phyloP scores from a whole-genome alignment of 768 basidiomycete species.

The Roridomyces roridus region DNA sequence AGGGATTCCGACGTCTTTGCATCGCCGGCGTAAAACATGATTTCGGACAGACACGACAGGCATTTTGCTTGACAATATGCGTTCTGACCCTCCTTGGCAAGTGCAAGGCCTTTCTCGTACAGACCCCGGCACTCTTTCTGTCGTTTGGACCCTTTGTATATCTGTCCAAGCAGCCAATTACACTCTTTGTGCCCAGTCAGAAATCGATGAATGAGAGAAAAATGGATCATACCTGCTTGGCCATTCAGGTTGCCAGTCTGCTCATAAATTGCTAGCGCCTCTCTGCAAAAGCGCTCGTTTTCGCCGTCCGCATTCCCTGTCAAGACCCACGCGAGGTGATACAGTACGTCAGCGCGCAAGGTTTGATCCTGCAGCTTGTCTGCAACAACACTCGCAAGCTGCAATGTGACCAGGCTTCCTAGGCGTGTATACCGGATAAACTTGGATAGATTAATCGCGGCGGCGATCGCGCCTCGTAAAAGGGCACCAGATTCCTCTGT shows the following conservation, averaged over 20 bases:
- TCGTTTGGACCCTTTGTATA: conserved; percentile 19
- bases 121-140: conserved; percentile 20
- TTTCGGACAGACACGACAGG: conserved; percentile 21
- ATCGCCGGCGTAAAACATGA: conserved; percentile 18
- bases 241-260: conserved; percentile 14
- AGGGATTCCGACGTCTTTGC: conserved; percentile 7
- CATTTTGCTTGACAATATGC: conserved; percentile 24
- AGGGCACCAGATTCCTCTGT: conserved; percentile 4
- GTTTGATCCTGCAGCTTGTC: conserved; percentile 13
- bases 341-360: conserved; percentile 20
- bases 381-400: conserved; percentile 12
- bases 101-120: conserved; percentile 19
- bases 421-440: conserved; percentile 24
- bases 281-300: conserved; percentile 20
- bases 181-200: conserved; percentile 15
- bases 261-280: conserved; percentile 24
- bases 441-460: conserved; percentile 26
- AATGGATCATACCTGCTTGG: conserved; percentile 21
- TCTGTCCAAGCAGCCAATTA: conserved; percentile 21
- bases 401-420: conserved; percentile 22
- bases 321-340: conserved; percentile 18
- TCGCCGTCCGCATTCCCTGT: conserved; percentile 1
- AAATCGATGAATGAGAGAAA: too few species aligned
- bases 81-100: conserved; percentile 20
- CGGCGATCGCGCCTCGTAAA: conserved; percentile 19